A percentile compares a stretch with the other conserved stretches of the same genome.
Evolutionary conservation across 345 rosid genomes (phyloP).

Genomic region (Cardamine occulta): DNA sequence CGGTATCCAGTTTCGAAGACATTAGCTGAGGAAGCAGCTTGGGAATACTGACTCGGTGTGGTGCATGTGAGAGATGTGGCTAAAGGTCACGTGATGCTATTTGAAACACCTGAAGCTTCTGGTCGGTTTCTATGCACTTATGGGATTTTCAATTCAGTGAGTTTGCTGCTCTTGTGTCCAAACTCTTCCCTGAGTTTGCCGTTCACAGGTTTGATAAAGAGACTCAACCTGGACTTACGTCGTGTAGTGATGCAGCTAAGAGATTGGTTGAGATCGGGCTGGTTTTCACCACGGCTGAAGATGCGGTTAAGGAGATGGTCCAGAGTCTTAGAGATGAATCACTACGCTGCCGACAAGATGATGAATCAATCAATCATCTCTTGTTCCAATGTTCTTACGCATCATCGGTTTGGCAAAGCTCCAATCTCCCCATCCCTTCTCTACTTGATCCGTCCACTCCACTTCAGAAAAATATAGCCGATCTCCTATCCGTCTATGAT

Average conservation of each 20-base stretch:
- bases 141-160: slow-evolving; percentile 76
- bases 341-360: no score
- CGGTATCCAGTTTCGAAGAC: slow-evolving; percentile 87
- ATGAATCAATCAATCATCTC: no score
- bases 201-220: slow-evolving; percentile 63
- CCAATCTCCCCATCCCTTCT: no score
- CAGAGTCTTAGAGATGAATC: slow-evolving; percentile 52
- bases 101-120: slow-evolving; percentile 61
- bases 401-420: no score
- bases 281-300: slow-evolving; percentile 67
- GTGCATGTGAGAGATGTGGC: slow-evolving; percentile 84
- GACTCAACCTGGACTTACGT: slow-evolving; percentile 68
- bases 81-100: slow-evolving; percentile 61
- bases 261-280: slow-evolving; percentile 66
- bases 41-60: slow-evolving; percentile 88
- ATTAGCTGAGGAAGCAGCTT: slow-evolving; percentile 78
- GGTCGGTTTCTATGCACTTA: slow-evolving; percentile 82
- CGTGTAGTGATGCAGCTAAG: slow-evolving; percentile 74
- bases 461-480: no score
- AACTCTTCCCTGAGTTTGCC: slow-evolving; percentile 67
- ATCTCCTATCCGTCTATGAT: no score
- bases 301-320: slow-evolving; percentile 62
- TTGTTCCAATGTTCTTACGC: no score
- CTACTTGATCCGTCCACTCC: no score
- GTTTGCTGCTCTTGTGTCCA: slow-evolving; percentile 62